Percentiles rank a stretch among this genome's conserved stretches.
Conservation (phyloP, 2,329 filamentous ascomycete genomes). For the Aureobasidium pullulans region DNA sequence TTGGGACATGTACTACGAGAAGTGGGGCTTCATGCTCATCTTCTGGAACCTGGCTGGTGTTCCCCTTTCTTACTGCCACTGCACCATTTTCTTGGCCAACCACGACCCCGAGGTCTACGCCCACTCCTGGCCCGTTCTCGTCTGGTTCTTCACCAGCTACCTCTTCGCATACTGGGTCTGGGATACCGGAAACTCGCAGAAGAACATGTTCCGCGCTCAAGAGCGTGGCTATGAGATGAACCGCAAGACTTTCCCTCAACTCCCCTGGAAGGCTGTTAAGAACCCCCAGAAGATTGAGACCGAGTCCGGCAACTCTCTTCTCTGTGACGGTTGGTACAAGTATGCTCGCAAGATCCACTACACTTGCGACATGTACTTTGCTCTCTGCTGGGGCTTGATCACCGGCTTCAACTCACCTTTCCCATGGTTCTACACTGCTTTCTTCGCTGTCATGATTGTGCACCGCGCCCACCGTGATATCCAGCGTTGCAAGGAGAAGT, state of each 20-base stretch:
- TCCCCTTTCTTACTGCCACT: slow-evolving; percentile 87
- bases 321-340: slow-evolving; percentile 78
- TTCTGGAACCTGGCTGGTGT: slow-evolving; percentile 96
- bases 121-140: slow-evolving; percentile 56
- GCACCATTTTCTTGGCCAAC: slow-evolving; percentile 81
- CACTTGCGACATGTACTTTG: slow-evolving; percentile 72
- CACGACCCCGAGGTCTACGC: slow-evolving; percentile 70
- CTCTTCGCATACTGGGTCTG: slow-evolving; percentile 15
- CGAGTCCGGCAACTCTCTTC: slow-evolving; percentile 64
- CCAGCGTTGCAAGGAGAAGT: slow-evolving; percentile 66
- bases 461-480: slow-evolving; percentile 73
- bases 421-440: slow-evolving; percentile 82
- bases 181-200: slow-evolving; percentile 74
- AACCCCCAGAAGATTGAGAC: slow-evolving; percentile 75
- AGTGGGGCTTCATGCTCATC: slow-evolving; percentile 95
- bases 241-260: slow-evolving; percentile 78
- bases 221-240: slow-evolving; percentile 64
- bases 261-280: slow-evolving; percentile 78
- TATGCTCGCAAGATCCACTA: slow-evolving; percentile 53
- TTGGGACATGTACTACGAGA: slow-evolving; percentile 96
- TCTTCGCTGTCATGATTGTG: slow-evolving; percentile 72
- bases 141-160: slow-evolving; percentile 14
- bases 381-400: slow-evolving; percentile 70
- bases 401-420: slow-evolving; percentile 75
- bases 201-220: slow-evolving; percentile 80